Evolutionary conservation across 1,284 basidiomycete genomes (phyloP), one percentile per base, ranked within the genome.

Genomic region (Trametes polyzona): DNA sequence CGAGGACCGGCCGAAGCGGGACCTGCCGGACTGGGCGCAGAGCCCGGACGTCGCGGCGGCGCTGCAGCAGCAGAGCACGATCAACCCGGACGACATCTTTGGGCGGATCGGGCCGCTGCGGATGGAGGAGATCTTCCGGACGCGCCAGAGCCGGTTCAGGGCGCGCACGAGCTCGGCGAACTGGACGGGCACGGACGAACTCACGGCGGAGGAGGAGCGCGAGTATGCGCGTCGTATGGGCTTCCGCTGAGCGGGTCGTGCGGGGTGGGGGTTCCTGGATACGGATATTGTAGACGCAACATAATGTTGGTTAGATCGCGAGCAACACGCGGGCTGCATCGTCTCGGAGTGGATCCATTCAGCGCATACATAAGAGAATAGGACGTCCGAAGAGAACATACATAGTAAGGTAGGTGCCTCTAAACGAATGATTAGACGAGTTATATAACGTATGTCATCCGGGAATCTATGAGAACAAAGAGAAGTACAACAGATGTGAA

Each of bases 51-150:
- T 98, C 29, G 80, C 84, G 27, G 80, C 86, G 51, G 90, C 90
- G 2, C 79, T 98, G 57, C 79, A 89, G 65, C 79, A 83, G 52
- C 95, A 97, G 74, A 89, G 88, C 51, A 86, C 81, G 17, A 82
- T 93, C 67, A 93, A 98, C 71, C 96, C 95, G 2, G 95, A 96
- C 73, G 90, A 93, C 62, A 87, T 97, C 41, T 98, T 97, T 67
- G 95, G 95, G 9, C 83, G 84, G 16, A 89, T 98, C 66, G 84
- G 83, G 58, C 91, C 92, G 2, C 76, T 97, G 59, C 82, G 79
- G 63, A 96, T 97, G 93, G 90, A 93, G 65, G 92, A 92, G 66
- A 79, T 93, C 57, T 93, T 93, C 76, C 83, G 84, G 64, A 84
- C 81, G 26, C 73, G 84, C 62, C 87, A 87, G 51, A 90, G 86